Base-by-base conservation (phyloP, 2,329 filamentous ascomycete genomes). In the Nemania sp. region DNA sequence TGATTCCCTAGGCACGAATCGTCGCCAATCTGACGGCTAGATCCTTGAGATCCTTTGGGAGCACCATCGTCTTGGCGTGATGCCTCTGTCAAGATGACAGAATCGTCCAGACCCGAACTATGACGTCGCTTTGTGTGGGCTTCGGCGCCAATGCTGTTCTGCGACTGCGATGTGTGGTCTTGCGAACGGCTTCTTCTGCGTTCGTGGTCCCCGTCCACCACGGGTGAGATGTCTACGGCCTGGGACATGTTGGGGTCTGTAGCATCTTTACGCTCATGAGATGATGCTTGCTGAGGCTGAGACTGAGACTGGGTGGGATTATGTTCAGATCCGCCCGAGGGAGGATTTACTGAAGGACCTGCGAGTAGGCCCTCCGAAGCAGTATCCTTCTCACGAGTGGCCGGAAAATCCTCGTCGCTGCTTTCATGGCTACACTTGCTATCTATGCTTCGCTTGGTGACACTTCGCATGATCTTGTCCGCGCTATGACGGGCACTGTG, bases 191-290 rank as follows among this genome's bases (percentile, higher is more conserved):
- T 48, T 48, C 49, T 34, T 28, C 47, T 47, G 5, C 24, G 54
- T 45, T 41, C 40, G 41, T 60, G 49, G 22, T 56, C 59, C 14
- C 55, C 44, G 14, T 62, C 54, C 28, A 57, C 61, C 11, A 53
- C 46, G 2, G 57, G 60, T 19, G 61, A 61, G 11, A 37, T 12
- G 3, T 64, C 62, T 41, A 68, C 69, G 23, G 72, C 71, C 51
- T 75, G 71, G 24, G 63, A 61, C 23, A 74, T 64, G 2, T 67
- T 67, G 61, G 72, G 74, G 15, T 71, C 70, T 63, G 71, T 69
- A 46, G 72, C 66, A 54, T 70, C 71, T 22, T 72, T 70, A 40
- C 68, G 69, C 48, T 74, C 70, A 9, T 45, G 40, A 44, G 66
- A 67, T 8, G 59, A 47, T 19, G 64, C 58, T 8, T 46, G 57